Evolutionary conservation across 306 rosid genomes (phyloP).

Genomic region (Sophora flavescens): DNA sequence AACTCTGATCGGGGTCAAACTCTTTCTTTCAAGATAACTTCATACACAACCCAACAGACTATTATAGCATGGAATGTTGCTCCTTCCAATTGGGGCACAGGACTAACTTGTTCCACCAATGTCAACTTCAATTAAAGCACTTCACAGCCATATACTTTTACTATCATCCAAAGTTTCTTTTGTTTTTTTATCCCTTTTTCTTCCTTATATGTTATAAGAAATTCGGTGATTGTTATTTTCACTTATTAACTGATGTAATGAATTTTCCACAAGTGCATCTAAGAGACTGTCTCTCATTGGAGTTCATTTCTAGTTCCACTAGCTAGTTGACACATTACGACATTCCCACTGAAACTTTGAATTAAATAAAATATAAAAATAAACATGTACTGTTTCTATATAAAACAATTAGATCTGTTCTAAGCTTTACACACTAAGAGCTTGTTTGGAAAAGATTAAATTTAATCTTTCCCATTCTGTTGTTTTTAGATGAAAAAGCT

Average conservation of each 20-base stretch:
- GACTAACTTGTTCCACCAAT: constrained; percentile 65
- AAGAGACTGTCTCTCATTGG: not conserved
- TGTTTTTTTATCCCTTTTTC: not conserved
- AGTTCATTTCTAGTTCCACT: too few species aligned
- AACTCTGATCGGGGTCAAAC: constrained; percentile 67
- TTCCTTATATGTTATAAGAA: not conserved
- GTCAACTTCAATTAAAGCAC: constrained; percentile 60
- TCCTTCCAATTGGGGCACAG: constrained; percentile 72
- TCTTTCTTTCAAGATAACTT: constrained; percentile 77
- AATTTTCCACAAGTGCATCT: constrained; percentile 33
- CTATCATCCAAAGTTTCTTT: constrained; percentile 25
- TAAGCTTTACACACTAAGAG: too few species aligned
- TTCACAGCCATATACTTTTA: not conserved
- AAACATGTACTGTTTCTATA: too few species aligned
- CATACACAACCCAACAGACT: constrained; percentile 75
- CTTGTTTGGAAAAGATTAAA: too few species aligned
- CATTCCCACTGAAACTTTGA: too few species aligned
- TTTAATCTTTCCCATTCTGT: too few species aligned
- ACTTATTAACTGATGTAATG: constrained; percentile 4
- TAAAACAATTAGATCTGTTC: too few species aligned
- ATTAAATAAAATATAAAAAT: too few species aligned
- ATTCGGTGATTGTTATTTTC: not conserved
- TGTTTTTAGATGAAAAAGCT: too few species aligned
- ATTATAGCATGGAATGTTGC: constrained; percentile 68
- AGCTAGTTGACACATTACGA: too few species aligned